Conservation (phyloP, 2,329 filamentous ascomycete genomes). For the Arthrobotrys sinensis region DNA sequence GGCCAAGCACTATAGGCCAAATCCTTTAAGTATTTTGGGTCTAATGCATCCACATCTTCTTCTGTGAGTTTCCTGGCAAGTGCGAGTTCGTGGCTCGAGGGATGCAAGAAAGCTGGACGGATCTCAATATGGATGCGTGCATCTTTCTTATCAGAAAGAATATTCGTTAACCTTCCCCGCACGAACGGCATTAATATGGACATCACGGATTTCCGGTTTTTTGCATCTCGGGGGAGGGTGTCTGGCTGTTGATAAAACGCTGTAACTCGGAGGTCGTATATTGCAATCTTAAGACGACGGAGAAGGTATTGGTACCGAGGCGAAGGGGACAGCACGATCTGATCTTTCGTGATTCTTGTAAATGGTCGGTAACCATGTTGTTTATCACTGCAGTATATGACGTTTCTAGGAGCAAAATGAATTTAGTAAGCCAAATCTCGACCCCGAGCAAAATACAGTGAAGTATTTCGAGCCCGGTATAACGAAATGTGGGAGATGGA, state of each 20-base stretch:
- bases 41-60: neutral
- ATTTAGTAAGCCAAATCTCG: too few species aligned
- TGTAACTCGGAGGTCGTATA: neutral
- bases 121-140: neutral
- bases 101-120: neutral
- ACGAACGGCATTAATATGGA: constrained; percentile 20
- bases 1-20: constrained; percentile 10
- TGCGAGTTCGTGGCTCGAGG: neutral
- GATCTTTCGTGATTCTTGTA: neutral
- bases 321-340: neutral
- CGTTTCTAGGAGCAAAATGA: neutral
- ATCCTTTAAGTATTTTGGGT: neutral
- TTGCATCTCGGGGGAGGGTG: neutral
- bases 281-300: neutral
- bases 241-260: neutral
- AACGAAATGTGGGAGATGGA: too few species aligned
- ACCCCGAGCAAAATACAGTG: too few species aligned
- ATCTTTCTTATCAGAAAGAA: neutral
- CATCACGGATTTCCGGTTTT: neutral
- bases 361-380: neutral
- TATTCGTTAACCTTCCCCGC: neutral
- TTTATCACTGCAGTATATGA: neutral
- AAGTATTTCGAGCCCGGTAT: neutral
- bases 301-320: constrained; percentile 1
- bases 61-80: neutral